Conservation (phyloP, 2,329 filamentous ascomycete genomes). For the Pezicula neosporulosa region DNA sequence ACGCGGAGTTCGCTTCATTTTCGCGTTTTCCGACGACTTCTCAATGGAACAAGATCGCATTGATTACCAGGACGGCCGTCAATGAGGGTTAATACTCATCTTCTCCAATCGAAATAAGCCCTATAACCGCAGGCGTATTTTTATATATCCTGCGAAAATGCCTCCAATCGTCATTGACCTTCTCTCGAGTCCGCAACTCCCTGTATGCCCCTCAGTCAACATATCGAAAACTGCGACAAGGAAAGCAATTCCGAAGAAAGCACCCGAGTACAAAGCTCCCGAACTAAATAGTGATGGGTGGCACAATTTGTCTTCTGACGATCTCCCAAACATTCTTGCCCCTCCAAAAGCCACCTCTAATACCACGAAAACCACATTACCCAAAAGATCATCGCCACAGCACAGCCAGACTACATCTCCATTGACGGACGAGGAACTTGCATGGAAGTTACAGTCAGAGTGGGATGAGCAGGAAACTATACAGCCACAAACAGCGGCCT, state of each 20-base stretch:
- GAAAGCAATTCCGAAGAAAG: background rate
- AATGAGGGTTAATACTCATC: too few species aligned
- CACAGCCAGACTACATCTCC: background rate
- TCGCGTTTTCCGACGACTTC: too few species aligned
- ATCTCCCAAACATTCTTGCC: background rate
- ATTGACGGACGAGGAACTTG: background rate
- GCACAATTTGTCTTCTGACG: background rate
- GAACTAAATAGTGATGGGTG: background rate
- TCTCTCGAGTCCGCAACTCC: conserved; percentile 10
- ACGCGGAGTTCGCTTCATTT: background rate
- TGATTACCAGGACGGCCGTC: too few species aligned
- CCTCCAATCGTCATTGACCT: conserved; percentile 31
- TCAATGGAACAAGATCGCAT: too few species aligned
- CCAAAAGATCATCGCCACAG: background rate
- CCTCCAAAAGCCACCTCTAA: background rate
- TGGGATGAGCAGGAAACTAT: background rate
- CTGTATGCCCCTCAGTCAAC: background rate
- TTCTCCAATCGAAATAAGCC: too few species aligned
- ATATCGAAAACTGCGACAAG: background rate
- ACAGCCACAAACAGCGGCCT: background rate
- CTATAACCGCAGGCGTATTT: too few species aligned
- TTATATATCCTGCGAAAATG: conserved; percentile 18
- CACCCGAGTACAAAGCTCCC: background rate
- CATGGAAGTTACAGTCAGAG: background rate
- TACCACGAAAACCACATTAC: background rate